phyloP scores from a whole-genome alignment of 2,329 filamentous ascomycete genomes.

The Aspergillus flavus region DNA sequence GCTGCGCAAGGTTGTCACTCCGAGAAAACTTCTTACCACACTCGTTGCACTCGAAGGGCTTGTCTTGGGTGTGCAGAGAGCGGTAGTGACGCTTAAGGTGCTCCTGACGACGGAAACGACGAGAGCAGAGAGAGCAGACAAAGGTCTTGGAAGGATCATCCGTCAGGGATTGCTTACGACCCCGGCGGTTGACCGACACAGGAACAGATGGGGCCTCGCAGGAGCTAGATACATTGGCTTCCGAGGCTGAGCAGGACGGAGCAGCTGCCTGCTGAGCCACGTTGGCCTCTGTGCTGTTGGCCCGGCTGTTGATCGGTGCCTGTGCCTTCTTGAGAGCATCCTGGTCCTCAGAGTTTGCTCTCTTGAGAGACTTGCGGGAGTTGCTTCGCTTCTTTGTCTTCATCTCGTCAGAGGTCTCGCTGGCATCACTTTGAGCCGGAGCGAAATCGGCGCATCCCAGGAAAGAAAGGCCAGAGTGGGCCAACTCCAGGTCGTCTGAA shows the following conservation, averaged over 20 bases:
- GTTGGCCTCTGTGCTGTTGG: conserved; percentile 40
- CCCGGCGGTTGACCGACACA: conserved; percentile 77
- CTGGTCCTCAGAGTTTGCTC: conserved; percentile 31
- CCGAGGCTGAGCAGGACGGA: conserved; percentile 47
- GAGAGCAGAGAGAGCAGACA: conserved; percentile 92
- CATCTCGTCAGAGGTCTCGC: conserved; percentile 37
- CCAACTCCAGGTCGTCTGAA: conserved; percentile 64
- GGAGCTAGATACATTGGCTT: conserved; percentile 54
- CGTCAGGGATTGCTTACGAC: conserved; percentile 96
- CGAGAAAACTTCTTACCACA: conserved; percentile 99
- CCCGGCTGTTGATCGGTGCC: conserved; percentile 30
- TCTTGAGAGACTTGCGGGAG: conserved; percentile 42
- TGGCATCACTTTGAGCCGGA: conserved; percentile 45
- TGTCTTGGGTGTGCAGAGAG: conserved; percentile 96
- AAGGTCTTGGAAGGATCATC: conserved; percentile 99
- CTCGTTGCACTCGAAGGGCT: conserved; percentile 96
- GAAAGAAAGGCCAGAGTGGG: conserved; percentile 64
- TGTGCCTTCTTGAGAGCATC: conserved; percentile 34
- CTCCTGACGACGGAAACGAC: conserved; percentile 96
- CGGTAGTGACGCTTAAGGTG: conserved; percentile 98
- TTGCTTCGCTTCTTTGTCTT: conserved; percentile 54
- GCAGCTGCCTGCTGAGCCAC: conserved; percentile 42
- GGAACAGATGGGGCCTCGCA: conserved; percentile 39
- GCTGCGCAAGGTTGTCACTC: conserved; percentile 95
- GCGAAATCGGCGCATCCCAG: conserved; percentile 52